These are phyloP conservation scores for Globisporangium splendens DNA, from an alignment of 352 stramenopile genomes.

Conservation along the genomic window DNA sequence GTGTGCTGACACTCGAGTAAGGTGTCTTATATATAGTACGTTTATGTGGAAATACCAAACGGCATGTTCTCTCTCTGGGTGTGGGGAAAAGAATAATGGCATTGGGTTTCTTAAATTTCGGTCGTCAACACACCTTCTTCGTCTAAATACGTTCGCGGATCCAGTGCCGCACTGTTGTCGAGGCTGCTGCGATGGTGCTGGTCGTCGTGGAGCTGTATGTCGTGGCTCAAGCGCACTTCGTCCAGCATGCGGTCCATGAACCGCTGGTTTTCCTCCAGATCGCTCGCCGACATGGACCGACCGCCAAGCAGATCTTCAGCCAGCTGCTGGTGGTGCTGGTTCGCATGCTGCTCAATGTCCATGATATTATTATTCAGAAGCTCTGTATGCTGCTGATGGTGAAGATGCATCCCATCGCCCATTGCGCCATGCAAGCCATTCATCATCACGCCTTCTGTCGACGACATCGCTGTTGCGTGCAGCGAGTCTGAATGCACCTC, in stretches of 20 bases:
- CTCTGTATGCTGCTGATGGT: constrained; percentile 1
- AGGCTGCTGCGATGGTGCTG: constrained; percentile 24
- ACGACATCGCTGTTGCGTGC: neutral
- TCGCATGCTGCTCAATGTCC: constrained; percentile 9
- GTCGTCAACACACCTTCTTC: constrained; percentile 68
- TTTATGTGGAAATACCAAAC: too few species aligned
- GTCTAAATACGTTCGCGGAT: constrained; percentile 66
- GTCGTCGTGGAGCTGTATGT: constrained; percentile 35
- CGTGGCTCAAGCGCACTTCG: constrained; percentile 49
- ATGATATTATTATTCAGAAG: constrained; percentile 11
- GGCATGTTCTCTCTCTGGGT: too few species aligned
- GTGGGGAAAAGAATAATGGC: too few species aligned
- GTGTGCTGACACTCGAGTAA: too few species aligned
- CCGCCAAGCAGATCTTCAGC: constrained; percentile 44
- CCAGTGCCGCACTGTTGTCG: constrained; percentile 24
- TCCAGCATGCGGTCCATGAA: constrained; percentile 81
- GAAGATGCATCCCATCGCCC: neutral
- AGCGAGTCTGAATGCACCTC: neutral
- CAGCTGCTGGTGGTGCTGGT: constrained; percentile 40
- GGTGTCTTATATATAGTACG: too few species aligned
- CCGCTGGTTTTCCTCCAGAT: constrained; percentile 67
- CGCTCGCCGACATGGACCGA: constrained; percentile 36
- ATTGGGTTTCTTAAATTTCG: constrained; percentile 46
- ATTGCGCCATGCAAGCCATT: neutral
- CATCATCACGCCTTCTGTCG: neutral